These are phyloP conservation scores for Paecilomyces sp. DNA, from an alignment of 2,329 filamentous ascomycete genomes.

Conservation along the genomic window DNA sequence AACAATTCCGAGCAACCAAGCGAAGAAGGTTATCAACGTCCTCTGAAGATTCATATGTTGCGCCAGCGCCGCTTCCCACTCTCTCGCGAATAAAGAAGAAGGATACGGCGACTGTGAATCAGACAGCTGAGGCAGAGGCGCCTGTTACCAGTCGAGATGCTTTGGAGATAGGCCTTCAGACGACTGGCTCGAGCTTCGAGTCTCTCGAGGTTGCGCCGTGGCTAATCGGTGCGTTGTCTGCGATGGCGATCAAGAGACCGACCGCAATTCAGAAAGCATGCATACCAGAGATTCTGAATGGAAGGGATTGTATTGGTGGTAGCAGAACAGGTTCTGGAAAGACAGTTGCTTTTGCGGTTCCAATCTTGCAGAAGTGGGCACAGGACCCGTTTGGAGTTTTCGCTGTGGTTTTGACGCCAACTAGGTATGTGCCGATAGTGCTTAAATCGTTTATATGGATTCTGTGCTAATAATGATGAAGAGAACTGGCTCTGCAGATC, in stretches of 20 bases:
- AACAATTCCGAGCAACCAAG: constrained; percentile 26
- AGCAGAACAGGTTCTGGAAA: constrained; percentile 95
- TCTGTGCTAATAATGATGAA: constrained; percentile 14
- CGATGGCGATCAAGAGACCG: constrained; percentile 76
- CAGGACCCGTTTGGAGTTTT: constrained; percentile 89
- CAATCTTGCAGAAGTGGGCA: constrained; percentile 89
- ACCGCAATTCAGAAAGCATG: constrained; percentile 89
- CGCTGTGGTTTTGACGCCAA: constrained; percentile 81
- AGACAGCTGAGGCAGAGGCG: constrained; percentile 17
- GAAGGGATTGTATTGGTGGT: constrained; percentile 89
- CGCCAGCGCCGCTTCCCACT: constrained; percentile 27
- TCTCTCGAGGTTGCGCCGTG: constrained; percentile 71
- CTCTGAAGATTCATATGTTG: constrained; percentile 26
- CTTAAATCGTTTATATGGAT: neutral
- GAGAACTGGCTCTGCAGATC: constrained; percentile 90
- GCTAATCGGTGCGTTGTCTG: constrained; percentile 72
- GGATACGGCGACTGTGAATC: constrained; percentile 11
- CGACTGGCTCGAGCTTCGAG: constrained; percentile 54
- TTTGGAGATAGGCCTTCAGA: constrained; percentile 36
- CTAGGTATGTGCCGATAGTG: constrained; percentile 45
- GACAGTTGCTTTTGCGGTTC: constrained; percentile 90
- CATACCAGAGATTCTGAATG: constrained; percentile 87
- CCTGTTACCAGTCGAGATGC: constrained; percentile 34
- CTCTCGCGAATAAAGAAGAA: constrained; percentile 38
- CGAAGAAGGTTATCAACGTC: constrained; percentile 32